Evolutionary conservation across 1,284 basidiomycete species (phyloP).

Genomic region (Ceratorhiza oryzae-sativae): DNA sequence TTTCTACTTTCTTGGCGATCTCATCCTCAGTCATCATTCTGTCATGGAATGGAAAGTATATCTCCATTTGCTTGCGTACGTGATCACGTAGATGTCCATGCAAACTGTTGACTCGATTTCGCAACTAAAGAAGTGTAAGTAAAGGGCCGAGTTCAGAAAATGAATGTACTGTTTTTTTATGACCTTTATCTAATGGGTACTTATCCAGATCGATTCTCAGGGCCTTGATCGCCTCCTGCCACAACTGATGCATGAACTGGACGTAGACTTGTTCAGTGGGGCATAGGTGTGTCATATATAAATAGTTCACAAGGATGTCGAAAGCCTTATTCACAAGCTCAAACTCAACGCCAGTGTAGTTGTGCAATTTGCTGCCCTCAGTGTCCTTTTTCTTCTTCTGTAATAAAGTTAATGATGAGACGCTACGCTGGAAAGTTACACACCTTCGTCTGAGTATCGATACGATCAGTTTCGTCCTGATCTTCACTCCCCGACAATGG

Average conservation of each 20-base stretch:
- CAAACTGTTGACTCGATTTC: neutral
- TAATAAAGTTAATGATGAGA: neutral
- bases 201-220: neutral
- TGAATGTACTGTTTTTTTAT: neutral
- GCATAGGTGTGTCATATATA: neutral
- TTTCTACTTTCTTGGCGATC: neutral
- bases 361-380: neutral
- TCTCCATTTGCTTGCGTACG: too few species aligned
- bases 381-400: neutral
- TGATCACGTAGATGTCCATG: neutral
- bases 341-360: neutral
- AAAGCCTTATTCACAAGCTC: neutral
- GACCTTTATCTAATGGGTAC: neutral
- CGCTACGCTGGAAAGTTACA: neutral
- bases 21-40: neutral
- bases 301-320: neutral
- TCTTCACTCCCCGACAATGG: too few species aligned
- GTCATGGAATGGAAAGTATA: neutral
- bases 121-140: neutral
- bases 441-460: too few species aligned
- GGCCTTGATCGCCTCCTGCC: neutral
- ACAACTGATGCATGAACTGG: neutral
- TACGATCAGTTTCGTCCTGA: too few species aligned
- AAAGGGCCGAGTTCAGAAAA: too few species aligned
- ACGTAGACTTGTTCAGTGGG: neutral